phyloP scores from a whole-genome alignment of 345 rosid genomes.

The Excoecaria agallocha region DNA sequence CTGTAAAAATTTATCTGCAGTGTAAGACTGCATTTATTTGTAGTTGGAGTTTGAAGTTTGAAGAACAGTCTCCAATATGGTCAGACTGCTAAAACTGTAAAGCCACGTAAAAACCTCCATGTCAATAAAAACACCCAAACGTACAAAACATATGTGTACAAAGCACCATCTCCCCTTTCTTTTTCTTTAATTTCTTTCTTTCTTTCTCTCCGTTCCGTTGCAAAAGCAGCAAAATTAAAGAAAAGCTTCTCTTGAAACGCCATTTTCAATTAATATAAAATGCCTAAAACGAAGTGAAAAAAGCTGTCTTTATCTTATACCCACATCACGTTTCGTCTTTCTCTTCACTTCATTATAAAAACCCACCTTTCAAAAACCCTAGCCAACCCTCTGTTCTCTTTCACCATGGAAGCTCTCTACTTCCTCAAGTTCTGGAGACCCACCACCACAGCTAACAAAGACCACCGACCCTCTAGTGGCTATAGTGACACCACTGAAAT shows the following conservation, averaged over 20 bases:
- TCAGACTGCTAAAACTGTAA: background rate
- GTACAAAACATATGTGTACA: constrained; percentile 9
- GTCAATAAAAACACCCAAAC: constrained; percentile 9
- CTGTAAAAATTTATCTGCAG: constrained; percentile 1
- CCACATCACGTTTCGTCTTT: constrained; percentile 14
- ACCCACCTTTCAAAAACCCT: constrained; percentile 16
- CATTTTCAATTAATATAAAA: constrained; percentile 30
- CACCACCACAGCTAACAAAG: constrained; percentile 20
- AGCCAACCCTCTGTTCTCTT: background rate
- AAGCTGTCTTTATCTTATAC: constrained; percentile 28
- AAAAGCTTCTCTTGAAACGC: constrained; percentile 25
- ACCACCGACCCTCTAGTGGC: constrained; percentile 15
- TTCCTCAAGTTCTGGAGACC: constrained; percentile 59
- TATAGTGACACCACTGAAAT: constrained; percentile 11
- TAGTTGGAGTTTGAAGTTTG: background rate
- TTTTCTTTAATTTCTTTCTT: background rate
- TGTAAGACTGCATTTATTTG: background rate
- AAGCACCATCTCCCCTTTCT: too few relatives aligned
- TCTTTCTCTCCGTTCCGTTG: background rate
- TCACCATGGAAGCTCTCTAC: constrained; percentile 61
- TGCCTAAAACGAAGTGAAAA: constrained; percentile 48
- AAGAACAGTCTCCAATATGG: background rate
- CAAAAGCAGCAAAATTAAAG: background rate
- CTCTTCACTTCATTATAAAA: constrained; percentile 14
- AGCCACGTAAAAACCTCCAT: constrained; percentile 14